Evolutionary conservation across 2,329 filamentous ascomycete species (phyloP).

Genomic region (Epicoccum nigrum): DNA sequence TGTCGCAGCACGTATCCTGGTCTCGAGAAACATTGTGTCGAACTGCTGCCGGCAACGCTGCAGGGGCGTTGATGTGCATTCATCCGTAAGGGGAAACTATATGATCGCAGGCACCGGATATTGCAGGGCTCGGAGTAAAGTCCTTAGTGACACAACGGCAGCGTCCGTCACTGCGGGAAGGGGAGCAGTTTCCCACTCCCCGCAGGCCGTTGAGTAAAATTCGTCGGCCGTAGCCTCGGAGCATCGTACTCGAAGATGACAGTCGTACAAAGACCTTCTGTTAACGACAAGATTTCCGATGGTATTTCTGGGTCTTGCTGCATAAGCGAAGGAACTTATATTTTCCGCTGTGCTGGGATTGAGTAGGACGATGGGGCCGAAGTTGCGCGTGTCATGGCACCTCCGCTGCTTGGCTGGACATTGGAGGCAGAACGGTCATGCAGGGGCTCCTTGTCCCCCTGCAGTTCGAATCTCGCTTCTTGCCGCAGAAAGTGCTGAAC

Average conservation of each 20-base stretch:
- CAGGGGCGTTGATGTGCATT: conserved; percentile 3
- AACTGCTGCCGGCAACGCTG: conserved; percentile 9
- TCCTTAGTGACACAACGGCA: conserved; percentile 25
- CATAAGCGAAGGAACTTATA: conserved; percentile 10
- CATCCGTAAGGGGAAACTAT: neutral
- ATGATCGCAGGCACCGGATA: neutral
- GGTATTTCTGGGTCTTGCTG: conserved; percentile 39
- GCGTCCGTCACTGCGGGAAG: conserved; percentile 24
- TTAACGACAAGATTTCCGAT: conserved; percentile 45
- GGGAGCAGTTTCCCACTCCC: conserved; percentile 21
- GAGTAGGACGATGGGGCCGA: conserved; percentile 27
- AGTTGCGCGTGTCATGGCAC: conserved; percentile 14
- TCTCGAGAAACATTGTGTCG: conserved; percentile 7
- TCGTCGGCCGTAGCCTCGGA: conserved; percentile 30
- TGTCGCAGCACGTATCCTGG: conserved; percentile 17
- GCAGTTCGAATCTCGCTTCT: conserved; percentile 29
- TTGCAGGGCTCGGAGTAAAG: conserved; percentile 8
- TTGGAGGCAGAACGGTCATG: conserved; percentile 33
- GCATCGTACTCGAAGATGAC: conserved; percentile 40
- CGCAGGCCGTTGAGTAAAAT: conserved; percentile 26
- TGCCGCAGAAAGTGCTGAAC: conserved; percentile 21
- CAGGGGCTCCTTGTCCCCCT: conserved; percentile 27
- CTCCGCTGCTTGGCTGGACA: conserved; percentile 12
- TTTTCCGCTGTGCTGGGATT: conserved; percentile 12
- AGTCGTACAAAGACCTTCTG: conserved; percentile 40